Evolutionary conservation across 805 yeast genomes (phyloP).

Genomic region (Starmera quercuum): DNA sequence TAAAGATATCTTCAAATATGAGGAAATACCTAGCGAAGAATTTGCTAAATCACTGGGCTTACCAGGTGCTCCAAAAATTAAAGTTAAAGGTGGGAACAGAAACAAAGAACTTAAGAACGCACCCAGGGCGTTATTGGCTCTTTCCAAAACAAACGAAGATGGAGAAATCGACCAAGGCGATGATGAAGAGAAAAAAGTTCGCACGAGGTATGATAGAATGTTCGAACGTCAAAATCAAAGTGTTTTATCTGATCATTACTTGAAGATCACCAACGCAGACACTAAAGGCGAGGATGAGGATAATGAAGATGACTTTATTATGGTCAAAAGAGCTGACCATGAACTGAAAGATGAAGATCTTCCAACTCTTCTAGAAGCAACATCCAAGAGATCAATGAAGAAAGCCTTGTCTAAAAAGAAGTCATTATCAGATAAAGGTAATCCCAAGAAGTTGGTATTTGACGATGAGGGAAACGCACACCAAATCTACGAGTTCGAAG

Average conservation of each 20-base stretch:
- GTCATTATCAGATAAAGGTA: constrained; percentile 50
- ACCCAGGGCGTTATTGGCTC: constrained; percentile 57
- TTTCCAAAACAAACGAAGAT: constrained; percentile 52
- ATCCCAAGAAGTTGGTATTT: constrained; percentile 72
- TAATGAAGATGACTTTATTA: constrained; percentile 68
- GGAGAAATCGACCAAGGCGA: constrained; percentile 41
- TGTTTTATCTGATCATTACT: constrained; percentile 82
- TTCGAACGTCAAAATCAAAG: constrained; percentile 92
- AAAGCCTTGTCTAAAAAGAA: constrained; percentile 83
- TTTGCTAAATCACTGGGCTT: constrained; percentile 85
- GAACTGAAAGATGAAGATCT: constrained; percentile 54
- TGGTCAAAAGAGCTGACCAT: constrained; percentile 74
- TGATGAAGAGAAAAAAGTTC: constrained; percentile 36
- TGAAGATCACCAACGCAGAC: constrained; percentile 53
- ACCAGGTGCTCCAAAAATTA: constrained; percentile 94
- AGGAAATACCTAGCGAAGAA: constrained; percentile 69
- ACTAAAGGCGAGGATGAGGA: constrained; percentile 37
- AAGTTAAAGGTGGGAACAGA: constrained; percentile 46
- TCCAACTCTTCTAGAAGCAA: constrained; percentile 54
- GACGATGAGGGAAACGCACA: constrained; percentile 95
- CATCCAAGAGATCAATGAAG: constrained; percentile 79
- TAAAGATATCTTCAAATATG: constrained; percentile 75
- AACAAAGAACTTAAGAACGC: constrained; percentile 74
- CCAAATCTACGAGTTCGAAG: constrained; percentile 83
- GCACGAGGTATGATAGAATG: constrained; percentile 92